These are phyloP conservation scores for Fusarium mangiferae DNA, from an alignment of 2,329 filamentous ascomycete species.

Conservation along the genomic window DNA sequence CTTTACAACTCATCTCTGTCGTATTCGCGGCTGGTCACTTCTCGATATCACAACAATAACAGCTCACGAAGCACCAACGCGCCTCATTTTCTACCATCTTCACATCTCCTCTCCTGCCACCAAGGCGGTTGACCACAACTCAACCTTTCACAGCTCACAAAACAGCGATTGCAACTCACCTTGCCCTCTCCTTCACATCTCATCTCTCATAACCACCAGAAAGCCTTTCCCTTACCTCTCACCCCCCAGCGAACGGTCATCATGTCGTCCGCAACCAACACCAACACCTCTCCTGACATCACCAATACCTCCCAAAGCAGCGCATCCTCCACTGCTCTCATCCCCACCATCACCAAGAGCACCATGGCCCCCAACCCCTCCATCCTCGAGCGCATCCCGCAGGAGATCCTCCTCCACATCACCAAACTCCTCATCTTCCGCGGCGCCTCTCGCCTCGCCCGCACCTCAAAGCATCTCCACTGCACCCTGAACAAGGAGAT, in stretches of 20 bases:
- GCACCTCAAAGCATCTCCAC: neutral
- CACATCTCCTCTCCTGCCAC: too few relatives aligned
- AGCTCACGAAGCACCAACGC: neutral
- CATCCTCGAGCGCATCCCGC: neutral
- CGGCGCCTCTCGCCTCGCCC: neutral
- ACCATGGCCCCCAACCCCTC: neutral
- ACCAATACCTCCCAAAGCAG: neutral
- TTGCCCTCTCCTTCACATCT: neutral
- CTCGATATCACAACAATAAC: neutral
- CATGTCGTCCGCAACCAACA: neutral
- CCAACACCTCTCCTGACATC: neutral
- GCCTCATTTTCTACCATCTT: neutral
- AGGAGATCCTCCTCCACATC: neutral
- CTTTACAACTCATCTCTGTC: neutral
- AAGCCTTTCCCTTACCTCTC: rapidly evolving
- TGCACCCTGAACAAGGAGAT: neutral
- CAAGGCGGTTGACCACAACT: rapidly evolving
- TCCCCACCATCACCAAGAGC: neutral
- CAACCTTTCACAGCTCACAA: rapidly evolving
- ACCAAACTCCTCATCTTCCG: neutral
- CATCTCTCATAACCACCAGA: neutral
- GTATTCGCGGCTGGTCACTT: neutral
- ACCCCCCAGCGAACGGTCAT: neutral
- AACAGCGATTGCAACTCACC: neutral
- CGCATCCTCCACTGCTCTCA: neutral